phyloP scores from a whole-genome alignment of 495 filamentous ascomycete species.

The Penicillium ochrochloron region DNA sequence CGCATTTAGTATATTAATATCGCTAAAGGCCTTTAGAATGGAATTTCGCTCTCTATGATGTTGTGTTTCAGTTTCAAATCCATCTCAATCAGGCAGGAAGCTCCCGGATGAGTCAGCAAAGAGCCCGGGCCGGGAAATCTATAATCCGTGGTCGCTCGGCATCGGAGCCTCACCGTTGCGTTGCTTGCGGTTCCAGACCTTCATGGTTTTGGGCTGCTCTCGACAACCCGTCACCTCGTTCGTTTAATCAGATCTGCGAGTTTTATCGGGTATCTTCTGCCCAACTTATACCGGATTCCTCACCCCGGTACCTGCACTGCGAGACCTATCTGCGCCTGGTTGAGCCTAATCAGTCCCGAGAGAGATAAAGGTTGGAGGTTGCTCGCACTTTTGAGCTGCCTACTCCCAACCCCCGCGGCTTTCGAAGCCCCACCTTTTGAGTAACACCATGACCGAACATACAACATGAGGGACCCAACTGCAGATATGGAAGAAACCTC shows the following conservation, averaged over 20 bases:
- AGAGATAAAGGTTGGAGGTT: conserved; percentile 11
- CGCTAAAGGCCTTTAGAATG: no score
- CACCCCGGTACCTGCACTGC: neutral
- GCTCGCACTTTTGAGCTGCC: conserved; percentile 20
- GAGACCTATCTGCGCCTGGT: neutral
- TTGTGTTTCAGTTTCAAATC: no score
- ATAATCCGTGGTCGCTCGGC: conserved; percentile 24
- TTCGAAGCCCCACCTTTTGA: conserved; percentile 17
- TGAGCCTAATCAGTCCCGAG: neutral
- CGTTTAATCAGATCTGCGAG: neutral
- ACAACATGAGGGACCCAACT: conserved; percentile 49
- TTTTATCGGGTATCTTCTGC: neutral
- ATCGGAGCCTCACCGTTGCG: conserved; percentile 25
- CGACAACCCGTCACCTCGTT: conserved; percentile 3
- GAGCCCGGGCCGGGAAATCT: conserved; percentile 11
- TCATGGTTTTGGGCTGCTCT: conserved; percentile 10
- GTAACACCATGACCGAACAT: conserved; percentile 44
- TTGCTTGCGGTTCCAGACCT: conserved; percentile 22
- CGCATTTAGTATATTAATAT: no score
- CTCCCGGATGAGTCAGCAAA: neutral
- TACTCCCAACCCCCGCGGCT: conserved; percentile 14
- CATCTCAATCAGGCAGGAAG: neutral
- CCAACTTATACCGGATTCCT: neutral
- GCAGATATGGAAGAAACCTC: conserved; percentile 45
- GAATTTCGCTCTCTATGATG: no score